A percentile compares a stretch with the other conserved stretches of the same genome.
phyloP scores from a whole-genome alignment of 2,329 filamentous ascomycete species.

The Fusarium algeriense region DNA sequence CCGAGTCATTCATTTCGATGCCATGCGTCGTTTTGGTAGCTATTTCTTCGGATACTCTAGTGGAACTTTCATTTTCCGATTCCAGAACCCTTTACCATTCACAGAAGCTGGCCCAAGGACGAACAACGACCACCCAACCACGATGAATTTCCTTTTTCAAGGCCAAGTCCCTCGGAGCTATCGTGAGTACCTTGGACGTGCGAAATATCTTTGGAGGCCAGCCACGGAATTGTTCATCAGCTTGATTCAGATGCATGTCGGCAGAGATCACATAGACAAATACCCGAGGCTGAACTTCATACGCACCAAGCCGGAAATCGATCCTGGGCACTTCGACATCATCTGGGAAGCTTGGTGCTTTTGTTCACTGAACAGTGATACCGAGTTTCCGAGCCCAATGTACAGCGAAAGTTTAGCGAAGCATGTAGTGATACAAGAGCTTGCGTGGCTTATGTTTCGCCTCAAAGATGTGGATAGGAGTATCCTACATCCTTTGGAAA shows the following conservation, averaged over 20 bases:
- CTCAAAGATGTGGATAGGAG: neutral
- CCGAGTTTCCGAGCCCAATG: neutral
- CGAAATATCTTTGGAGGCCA: neutral
- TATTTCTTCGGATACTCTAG: neutral
- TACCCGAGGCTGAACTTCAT: neutral
- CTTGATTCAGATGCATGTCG: neutral
- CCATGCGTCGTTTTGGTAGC: neutral
- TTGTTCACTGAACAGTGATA: neutral
- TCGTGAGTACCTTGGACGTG: neutral
- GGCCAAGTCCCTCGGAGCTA: conserved; percentile 19
- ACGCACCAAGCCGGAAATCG: neutral
- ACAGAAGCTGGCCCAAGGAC: neutral
- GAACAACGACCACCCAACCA: neutral
- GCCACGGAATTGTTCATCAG: conserved; percentile 12
- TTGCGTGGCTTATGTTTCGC: conserved; percentile 2
- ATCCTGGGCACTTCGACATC: neutral
- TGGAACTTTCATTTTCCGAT: conserved; percentile 47
- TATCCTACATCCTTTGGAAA: neutral
- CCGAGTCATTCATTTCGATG: neutral
- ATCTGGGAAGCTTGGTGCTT: neutral
- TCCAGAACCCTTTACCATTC: neutral
- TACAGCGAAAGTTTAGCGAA: neutral
- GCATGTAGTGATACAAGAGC: neutral
- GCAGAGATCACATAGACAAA: neutral
- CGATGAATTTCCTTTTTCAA: conserved; percentile 8